A percentile compares a stretch with the other conserved stretches of the same genome.
phyloP scores from a whole-genome alignment of 139 green algal species.

The Yamagishiella unicocca region DNA sequence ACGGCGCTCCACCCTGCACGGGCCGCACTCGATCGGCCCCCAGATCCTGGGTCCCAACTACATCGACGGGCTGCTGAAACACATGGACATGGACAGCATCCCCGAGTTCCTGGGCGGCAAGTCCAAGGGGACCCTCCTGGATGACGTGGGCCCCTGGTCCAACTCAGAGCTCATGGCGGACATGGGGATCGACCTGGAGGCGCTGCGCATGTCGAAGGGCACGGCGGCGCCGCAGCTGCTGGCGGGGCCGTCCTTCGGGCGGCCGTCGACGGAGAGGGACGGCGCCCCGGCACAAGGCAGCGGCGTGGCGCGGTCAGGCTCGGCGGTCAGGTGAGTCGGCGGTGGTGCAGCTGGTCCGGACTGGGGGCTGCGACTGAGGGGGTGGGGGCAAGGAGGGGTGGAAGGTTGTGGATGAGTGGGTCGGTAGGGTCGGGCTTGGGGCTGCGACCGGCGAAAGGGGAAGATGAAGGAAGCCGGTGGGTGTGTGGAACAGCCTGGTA shows the following conservation, averaged over 20 bases:
- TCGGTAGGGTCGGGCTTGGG: no score
- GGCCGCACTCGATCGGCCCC: not conserved
- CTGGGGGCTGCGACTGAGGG: no score
- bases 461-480: no score
- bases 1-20: no score
- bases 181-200: constrained; percentile 46
- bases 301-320: not conserved
- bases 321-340: no score
- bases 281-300: constrained; percentile 13
- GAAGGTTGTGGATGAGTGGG: no score
- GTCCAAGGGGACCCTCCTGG: constrained; percentile 76
- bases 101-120: constrained; percentile 85
- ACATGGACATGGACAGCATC: constrained; percentile 82
- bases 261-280: not conserved
- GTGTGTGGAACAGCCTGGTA: no score
- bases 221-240: not conserved
- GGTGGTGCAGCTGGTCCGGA: no score
- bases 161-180: constrained; percentile 63
- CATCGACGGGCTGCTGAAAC: constrained; percentile 78
- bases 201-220: constrained; percentile 20
- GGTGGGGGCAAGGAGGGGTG: no score
- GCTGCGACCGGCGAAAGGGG: no score
- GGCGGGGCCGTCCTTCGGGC: not conserved
- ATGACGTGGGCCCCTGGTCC: constrained; percentile 89
- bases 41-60: constrained; percentile 84